phyloP scores from a whole-genome alignment of 768 basidiomycete species.

The Xerocomellus chrysenteron region DNA sequence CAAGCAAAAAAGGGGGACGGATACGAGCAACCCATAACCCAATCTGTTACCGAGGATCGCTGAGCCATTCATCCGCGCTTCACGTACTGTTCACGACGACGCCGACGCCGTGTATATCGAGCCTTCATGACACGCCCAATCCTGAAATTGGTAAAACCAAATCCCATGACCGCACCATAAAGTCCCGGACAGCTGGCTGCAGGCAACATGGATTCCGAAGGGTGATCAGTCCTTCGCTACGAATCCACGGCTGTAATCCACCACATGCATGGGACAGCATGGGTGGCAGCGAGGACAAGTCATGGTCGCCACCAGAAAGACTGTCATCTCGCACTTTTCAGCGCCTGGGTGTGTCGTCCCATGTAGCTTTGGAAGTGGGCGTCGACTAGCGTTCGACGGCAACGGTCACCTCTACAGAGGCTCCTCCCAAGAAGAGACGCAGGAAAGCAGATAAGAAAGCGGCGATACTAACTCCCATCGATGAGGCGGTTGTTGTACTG shows the following conservation, averaged over 20 bases:
- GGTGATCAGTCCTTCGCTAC: conserved; percentile 29
- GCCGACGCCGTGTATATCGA: conserved; percentile 12
- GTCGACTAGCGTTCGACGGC: conserved; percentile 24
- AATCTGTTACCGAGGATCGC: conserved; percentile 24
- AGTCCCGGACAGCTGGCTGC: conserved; percentile 24
- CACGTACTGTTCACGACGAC: conserved; percentile 22
- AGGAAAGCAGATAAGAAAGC: conserved; percentile 40
- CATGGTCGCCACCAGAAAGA: conserved; percentile 28
- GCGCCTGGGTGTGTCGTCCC: conserved; percentile 27
- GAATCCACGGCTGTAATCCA: conserved; percentile 28
- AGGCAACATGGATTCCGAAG: conserved; percentile 25
- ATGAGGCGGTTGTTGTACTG: conserved; percentile 98
- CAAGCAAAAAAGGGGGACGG: conserved; percentile 44
- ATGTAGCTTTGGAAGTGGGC: conserved; percentile 20
- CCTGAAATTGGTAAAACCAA: conserved; percentile 35
- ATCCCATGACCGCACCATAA: conserved; percentile 33
- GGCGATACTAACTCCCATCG: conserved; percentile 99
- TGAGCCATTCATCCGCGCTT: conserved; percentile 26
- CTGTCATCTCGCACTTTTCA: conserved; percentile 33
- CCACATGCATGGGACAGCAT: conserved; percentile 13
- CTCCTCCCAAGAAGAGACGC: conserved; percentile 22
- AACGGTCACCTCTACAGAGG: conserved; percentile 20
- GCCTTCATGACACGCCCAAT: conserved; percentile 30
- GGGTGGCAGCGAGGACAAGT: conserved; percentile 31
- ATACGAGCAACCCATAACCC: conserved; percentile 36